A percentile compares a stretch with the other conserved stretches of the same genome.
Conservation (phyloP, 371 early-diverging fungal genomes). For the Mucor indicus region DNA sequence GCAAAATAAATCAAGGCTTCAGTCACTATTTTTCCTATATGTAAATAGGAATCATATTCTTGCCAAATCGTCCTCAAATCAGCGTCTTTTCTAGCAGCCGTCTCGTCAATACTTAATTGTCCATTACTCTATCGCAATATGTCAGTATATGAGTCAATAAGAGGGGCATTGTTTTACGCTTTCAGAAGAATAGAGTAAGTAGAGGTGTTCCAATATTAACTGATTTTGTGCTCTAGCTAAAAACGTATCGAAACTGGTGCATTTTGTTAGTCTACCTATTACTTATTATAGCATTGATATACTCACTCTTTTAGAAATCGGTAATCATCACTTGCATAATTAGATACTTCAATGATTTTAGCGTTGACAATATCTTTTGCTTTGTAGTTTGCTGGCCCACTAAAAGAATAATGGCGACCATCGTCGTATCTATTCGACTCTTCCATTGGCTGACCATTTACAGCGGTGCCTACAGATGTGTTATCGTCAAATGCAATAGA, state of each 20-base stretch:
- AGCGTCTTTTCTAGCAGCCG: conserved; percentile 7
- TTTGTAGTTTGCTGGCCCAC: conserved; percentile 3
- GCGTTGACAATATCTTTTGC: conserved; percentile 13
- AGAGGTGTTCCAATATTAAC: conserved; percentile 18
- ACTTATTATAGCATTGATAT: background rate
- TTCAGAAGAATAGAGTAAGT: conserved; percentile 21
- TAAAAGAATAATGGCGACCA: conserved; percentile 1
- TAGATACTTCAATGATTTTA: conserved; percentile 7
- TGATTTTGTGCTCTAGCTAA: conserved; percentile 22
- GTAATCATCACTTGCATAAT: conserved; percentile 19
- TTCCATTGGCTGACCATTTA: conserved; percentile 1
- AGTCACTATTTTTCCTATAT: conserved; percentile 11
- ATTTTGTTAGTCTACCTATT: background rate
- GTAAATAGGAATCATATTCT: conserved; percentile 22
- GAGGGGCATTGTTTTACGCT: background rate
- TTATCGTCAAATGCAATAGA: conserved; percentile 19
- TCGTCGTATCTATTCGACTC: background rate
- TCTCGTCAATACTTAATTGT: conserved; percentile 2
- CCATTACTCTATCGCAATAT: no score
- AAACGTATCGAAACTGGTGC: conserved; percentile 19
- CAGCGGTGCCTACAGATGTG: conserved; percentile 23
- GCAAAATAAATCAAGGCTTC: conserved; percentile 18
- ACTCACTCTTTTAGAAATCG: conserved; percentile 27
- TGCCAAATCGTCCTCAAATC: conserved; percentile 15
- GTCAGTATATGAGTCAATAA: background rate